Conservation (phyloP, 345 rosid genomes). For the Eucalyptus brandiana region DNA sequence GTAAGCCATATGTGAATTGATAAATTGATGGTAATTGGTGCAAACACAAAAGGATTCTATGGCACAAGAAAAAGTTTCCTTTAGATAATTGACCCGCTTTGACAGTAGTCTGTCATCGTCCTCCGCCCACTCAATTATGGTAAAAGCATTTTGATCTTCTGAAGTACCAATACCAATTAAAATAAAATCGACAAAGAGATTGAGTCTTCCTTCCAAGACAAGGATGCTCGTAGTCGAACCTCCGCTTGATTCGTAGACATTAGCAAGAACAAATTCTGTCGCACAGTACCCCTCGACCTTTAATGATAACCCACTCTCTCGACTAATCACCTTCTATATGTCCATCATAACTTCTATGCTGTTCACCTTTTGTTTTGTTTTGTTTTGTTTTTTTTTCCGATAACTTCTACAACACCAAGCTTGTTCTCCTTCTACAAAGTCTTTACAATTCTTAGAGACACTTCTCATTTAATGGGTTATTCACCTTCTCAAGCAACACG, state of each 20-base stretch:
- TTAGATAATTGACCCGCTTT: accelerated
- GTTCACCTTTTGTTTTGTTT: too few relatives aligned
- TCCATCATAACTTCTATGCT: background rate
- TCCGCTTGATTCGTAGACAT: background rate
- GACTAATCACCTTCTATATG: background rate
- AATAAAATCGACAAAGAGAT: background rate
- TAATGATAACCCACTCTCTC: accelerated
- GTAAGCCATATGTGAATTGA: background rate
- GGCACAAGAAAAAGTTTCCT: too few relatives aligned
- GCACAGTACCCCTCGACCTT: background rate
- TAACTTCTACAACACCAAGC: background rate
- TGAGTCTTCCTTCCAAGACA: background rate
- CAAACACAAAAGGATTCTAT: accelerated
- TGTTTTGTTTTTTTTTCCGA: too few relatives aligned
- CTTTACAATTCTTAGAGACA: background rate
- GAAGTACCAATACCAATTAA: too few relatives aligned
- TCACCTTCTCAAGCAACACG: background rate
- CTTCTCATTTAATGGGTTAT: background rate
- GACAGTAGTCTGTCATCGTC: accelerated
- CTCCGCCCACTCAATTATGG: background rate
- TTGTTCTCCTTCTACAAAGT: background rate
- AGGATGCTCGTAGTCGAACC: background rate
- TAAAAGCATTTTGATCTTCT: background rate
- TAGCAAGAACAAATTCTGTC: accelerated
- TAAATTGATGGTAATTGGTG: background rate